These are phyloP conservation scores for Diaporthe caulivora DNA, from an alignment of 2,329 filamentous ascomycete genomes.

Conservation along the genomic window DNA sequence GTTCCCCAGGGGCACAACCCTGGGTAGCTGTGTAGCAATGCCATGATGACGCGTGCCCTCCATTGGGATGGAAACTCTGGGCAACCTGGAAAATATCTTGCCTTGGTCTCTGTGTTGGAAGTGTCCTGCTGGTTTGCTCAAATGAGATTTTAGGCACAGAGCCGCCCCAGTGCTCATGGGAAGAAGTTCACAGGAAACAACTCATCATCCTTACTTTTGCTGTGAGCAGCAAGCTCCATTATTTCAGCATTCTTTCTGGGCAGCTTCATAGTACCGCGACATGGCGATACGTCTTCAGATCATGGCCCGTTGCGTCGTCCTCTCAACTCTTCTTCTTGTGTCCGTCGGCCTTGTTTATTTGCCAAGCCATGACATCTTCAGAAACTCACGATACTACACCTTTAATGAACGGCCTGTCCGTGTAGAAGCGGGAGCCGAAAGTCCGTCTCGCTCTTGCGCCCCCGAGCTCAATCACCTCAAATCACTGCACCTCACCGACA, in stretches of 20 bases:
- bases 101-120: background rate
- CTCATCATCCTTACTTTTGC: background rate
- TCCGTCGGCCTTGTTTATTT: background rate
- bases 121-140: too few species aligned
- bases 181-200: background rate
- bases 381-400: background rate
- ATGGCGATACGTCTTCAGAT: background rate
- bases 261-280: background rate
- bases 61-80: background rate
- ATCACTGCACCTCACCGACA: slow-evolving; percentile 16
- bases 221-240: background rate
- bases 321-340: background rate
- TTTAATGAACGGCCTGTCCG: background rate
- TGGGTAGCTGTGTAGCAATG: background rate
- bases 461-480: slow-evolving; percentile 9
- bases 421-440: background rate
- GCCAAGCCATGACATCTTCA: background rate
- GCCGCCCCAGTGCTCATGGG: background rate
- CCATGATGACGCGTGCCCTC: background rate
- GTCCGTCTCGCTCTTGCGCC: background rate
- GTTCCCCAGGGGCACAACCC: background rate
- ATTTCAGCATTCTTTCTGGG: background rate
- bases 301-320: background rate
- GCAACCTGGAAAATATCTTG: background rate
- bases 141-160: background rate